Base-by-base conservation (phyloP, 495 filamentous ascomycete genomes). In the Aspergillus saccharolyticus region DNA sequence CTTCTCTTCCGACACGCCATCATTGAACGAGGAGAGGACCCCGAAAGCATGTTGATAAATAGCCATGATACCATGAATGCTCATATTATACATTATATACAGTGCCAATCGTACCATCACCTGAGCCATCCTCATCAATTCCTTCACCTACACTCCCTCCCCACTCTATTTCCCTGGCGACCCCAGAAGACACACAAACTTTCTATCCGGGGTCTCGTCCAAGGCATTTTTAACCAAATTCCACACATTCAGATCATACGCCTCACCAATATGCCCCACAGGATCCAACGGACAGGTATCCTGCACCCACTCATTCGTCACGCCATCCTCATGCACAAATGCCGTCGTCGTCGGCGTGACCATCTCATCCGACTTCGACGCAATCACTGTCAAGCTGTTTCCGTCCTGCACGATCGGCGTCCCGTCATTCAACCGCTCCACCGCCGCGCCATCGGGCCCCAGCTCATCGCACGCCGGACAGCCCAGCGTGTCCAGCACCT, bases 231-330 rank as follows among this genome's bases (percentile, higher is more conserved):
- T 66, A 18, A 83, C 73, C 64, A 83, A 57, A 30, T 80, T 74
- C 78, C 79, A 82, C 1, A 83, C 77, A 63, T 79, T 78, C 59
- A 72, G 63, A 62, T 83, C 80, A 68, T 76, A 81, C 21, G 75
- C 76, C 55, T 81, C 74, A 3, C 78, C 78, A 44, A 79, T 76
- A 56, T 83, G 80, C 3, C 79, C 80, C 5, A 81, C 78, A 0
- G 63, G 61, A 45, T 82, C 80, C 3, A 75, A 49, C 0, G 70
- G 70, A 30, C 79, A 82, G 12, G 63, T 70, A 52, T 74, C 67
- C 68, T 83, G 78, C 19, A 83, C 67, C 56, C 68, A 72, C 0
- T 73, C 63, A 55, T 82, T 81, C 0, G 49, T 49, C 1, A 78
- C 80, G 0, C 76, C 75, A 5, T 66, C 60, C 61, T 82, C 79